Evolutionary conservation across 2,329 filamentous ascomycete genomes (phyloP), one percentile per base, ranked within the genome.

Genomic region (Fusarium sp.): DNA sequence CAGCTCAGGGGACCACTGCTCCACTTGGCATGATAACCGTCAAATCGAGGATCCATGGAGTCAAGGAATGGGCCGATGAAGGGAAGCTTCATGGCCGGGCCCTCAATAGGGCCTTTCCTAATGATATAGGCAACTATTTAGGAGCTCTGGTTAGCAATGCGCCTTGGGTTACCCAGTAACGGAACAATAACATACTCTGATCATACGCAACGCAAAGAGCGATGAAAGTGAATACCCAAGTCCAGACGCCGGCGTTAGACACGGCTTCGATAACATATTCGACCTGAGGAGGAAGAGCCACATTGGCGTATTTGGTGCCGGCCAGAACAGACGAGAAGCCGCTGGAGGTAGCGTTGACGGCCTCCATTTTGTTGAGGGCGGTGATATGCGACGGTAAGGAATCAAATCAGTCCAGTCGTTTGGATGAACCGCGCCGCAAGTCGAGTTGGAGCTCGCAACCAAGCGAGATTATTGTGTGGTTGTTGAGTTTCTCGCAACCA

Each of bases 21-120:
- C 96, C 96, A 99, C 88, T 98, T 98, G 70, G 89, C 92, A 82
- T 95, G 89, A 86, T 99, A 99, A 80, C 95, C 90, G 70, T 92
- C 91, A 82, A 98, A 98, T 80, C 96, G 94, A 66, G 96, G 96
- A 83, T 97, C 92, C 78, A 98, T 87, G 35, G 95, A 98, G 81
- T 98, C 87, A 65, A 98, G 88, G 84, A 99, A 98, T 10, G 96
- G 96, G n/a, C 96, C 96, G 82, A 98, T 95, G 80, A 96, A 96
- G 47, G 94, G 94, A 66, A 92, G 86, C 84, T 96, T 96, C 87
- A 89, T 92, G 49, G 88, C 77, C 35, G 94, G 93, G 44, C 94
- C 94, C 58, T 88, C 90, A 78, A 96, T 95, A 33, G 89, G 88
- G 66, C 93, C 93, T 83, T 96, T 96, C 78, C 90, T 90, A 79